Conservation (phyloP, 2,329 filamentous ascomycete genomes). For the Cryphonectria radicalis region DNA sequence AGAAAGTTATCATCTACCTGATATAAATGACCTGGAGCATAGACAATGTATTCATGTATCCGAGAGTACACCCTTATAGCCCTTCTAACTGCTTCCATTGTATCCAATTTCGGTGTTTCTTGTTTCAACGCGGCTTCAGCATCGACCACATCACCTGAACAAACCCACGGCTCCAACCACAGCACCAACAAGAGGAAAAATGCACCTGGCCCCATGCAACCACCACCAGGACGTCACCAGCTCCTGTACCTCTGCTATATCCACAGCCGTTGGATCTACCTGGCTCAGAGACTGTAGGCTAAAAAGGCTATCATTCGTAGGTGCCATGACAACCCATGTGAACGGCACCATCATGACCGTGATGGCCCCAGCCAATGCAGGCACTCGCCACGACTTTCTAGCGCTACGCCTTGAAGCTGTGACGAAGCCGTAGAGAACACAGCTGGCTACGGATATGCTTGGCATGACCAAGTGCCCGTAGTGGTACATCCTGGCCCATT, state of each 20-base stretch:
- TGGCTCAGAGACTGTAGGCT: background rate
- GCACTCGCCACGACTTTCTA: background rate
- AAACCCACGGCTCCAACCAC: background rate
- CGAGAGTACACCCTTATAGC: too few species aligned
- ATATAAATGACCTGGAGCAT: too few species aligned
- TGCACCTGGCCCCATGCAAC: background rate
- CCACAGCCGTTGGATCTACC: background rate
- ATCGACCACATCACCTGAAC: background rate
- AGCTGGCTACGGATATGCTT: slow-evolving; percentile 34
- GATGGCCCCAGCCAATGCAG: background rate
- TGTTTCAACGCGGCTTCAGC: background rate
- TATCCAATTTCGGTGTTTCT: background rate
- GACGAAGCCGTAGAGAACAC: slow-evolving; percentile 33
- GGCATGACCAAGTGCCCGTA: slow-evolving; percentile 39
- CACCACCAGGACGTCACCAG: background rate
- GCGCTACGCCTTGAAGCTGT: slow-evolving; percentile 13
- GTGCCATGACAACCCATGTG: background rate
- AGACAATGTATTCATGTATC: too few species aligned
- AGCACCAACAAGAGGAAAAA: background rate
- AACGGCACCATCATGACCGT: background rate
- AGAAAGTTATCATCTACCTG: too few species aligned
- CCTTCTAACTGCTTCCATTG: background rate
- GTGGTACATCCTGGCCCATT: slow-evolving; percentile 41
- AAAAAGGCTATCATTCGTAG: slow-evolving; percentile 37
- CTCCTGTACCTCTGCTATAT: background rate